Evolutionary conservation across 176 grass and related monocot genomes (phyloP).

Genomic region (Avena sativa): DNA sequence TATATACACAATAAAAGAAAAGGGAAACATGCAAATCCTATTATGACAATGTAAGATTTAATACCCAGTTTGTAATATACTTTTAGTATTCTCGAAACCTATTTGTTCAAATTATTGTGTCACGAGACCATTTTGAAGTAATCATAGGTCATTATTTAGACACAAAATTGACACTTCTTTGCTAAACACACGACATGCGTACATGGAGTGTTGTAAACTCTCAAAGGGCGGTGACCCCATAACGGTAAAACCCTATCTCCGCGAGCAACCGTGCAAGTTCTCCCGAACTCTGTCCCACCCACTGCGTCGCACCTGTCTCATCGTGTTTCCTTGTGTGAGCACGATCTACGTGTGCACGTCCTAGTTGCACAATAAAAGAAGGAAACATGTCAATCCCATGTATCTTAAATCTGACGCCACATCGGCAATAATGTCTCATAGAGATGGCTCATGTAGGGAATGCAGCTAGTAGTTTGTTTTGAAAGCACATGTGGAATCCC

Average conservation of each 20-base stretch:
- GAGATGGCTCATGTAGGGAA: not conserved
- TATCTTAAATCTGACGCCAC: constrained; percentile 27
- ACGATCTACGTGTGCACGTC: no score
- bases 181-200: not conserved
- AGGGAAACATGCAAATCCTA: no score
- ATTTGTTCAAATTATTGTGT: no score
- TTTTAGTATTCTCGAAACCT: no score
- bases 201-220: not conserved
- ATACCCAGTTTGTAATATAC: no score
- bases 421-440: not conserved
- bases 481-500: constrained; percentile 50
- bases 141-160: no score
- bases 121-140: no score
- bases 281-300: not conserved
- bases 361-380: not conserved
- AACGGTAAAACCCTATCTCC: not conserved
- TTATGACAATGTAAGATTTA: no score
- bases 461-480: constrained; percentile 39
- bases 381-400: not conserved
- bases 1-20: no score
- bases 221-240: not conserved
- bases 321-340: not conserved
- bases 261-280: not conserved
- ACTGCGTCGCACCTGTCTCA: not conserved
- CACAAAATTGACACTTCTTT: not conserved